Conservation (phyloP, 345 rosid species). For the Viola odorata region DNA sequence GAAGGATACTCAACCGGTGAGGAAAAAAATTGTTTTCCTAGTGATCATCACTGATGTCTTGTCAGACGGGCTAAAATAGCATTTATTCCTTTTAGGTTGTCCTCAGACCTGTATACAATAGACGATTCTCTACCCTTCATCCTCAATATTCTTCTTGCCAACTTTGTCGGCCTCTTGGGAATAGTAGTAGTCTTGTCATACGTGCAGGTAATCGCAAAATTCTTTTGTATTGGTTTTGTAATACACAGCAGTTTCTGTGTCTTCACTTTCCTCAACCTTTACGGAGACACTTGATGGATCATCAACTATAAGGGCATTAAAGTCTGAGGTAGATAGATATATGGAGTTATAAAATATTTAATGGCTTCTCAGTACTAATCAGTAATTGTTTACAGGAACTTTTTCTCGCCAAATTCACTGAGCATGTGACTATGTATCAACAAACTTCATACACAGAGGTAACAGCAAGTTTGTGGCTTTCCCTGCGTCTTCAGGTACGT, state of each 20-base stretch:
- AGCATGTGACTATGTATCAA: slow-evolving; percentile 59
- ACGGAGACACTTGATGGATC: slow-evolving; percentile 89
- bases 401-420: slow-evolving; percentile 55
- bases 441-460: slow-evolving; percentile 76
- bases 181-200: slow-evolving; percentile 71
- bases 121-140: slow-evolving; percentile 98
- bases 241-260: no score
- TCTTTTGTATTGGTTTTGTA: slow-evolving; percentile 14
- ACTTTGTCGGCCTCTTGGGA: slow-evolving; percentile 83
- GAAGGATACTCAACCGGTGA: no score
- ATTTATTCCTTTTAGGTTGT: slow-evolving; percentile 47
- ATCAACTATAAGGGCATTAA: slow-evolving; percentile 84
- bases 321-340: slow-evolving; percentile 51
- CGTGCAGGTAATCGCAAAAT: slow-evolving; percentile 58
- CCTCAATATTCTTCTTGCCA: slow-evolving; percentile 88
- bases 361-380: not conserved
- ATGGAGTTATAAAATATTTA: not conserved
- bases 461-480: slow-evolving; percentile 90
- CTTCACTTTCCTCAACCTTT: slow-evolving; percentile 35
- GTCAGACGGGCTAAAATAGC: not conserved
- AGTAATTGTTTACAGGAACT: slow-evolving; percentile 42
- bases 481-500: slow-evolving; percentile 91
- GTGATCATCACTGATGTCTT: slow-evolving; percentile 10
- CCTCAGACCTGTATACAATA: slow-evolving; percentile 86
- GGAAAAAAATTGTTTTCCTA: not conserved